phyloP scores from a whole-genome alignment of 2,329 filamentous ascomycete species.

The Aureobasidium sp. region DNA sequence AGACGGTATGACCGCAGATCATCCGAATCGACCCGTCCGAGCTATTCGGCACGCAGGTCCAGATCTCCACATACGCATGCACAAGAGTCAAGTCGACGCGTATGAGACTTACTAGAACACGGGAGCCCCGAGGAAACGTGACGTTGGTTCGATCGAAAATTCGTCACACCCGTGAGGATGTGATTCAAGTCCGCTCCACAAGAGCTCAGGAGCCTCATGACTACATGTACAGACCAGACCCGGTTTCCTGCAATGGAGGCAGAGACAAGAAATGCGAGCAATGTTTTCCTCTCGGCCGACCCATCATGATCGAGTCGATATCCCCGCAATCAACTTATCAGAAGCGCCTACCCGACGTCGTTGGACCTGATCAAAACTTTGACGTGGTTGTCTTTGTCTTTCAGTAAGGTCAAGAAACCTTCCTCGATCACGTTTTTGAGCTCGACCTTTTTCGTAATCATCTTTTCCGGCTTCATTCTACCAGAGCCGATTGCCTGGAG shows the following conservation, averaged over 20 bases:
- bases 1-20: neutral
- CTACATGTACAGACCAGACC: conserved; percentile 6
- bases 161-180: neutral
- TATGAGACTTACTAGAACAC: neutral
- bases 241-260: neutral
- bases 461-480: conserved; percentile 35
- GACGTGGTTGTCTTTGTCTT: conserved; percentile 43
- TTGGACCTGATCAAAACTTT: conserved; percentile 35
- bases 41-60: neutral
- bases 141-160: neutral
- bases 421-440: conserved; percentile 40
- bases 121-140: neutral
- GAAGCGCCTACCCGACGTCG: neutral
- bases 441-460: conserved; percentile 43
- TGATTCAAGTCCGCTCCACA: neutral
- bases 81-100: neutral
- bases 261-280: neutral
- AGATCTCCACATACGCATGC: neutral
- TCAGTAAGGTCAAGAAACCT: conserved; percentile 40
- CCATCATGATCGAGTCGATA: neutral
- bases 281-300: neutral
- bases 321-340: neutral
- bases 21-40: neutral
- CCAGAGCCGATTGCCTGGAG: conserved; percentile 40
- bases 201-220: neutral